phyloP scores from a whole-genome alignment of 2,329 filamentous ascomycete genomes.

The Penicillium sp. region DNA sequence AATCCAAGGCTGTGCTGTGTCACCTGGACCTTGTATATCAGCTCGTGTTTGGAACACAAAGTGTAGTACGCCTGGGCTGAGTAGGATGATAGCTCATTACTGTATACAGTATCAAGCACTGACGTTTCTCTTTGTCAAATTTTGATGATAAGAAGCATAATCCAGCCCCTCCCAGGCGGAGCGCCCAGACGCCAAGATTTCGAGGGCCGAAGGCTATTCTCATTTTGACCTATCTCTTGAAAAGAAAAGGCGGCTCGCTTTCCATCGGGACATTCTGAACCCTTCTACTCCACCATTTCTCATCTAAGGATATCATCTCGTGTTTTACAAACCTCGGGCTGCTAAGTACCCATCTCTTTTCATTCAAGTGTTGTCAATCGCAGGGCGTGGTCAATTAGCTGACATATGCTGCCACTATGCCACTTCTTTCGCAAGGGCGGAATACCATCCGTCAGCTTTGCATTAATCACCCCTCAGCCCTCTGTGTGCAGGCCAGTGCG shows the following conservation, averaged over 20 bases:
- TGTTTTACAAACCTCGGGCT: not conserved
- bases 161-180: not conserved
- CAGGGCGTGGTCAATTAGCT: not conserved
- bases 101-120: constrained; percentile 7
- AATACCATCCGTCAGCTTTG: not conserved
- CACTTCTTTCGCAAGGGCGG: not conserved
- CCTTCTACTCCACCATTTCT: not conserved
- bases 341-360: not conserved
- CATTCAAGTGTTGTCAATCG: not conserved
- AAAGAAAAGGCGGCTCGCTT: constrained; percentile 8
- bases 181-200: constrained; percentile 14
- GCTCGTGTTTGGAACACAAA: not conserved
- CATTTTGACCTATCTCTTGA: not conserved
- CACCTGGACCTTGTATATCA: not conserved
- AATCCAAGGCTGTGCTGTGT: not conserved
- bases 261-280: constrained; percentile 5
- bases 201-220: constrained; percentile 7
- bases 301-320: not conserved
- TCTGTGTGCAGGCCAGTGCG: not conserved
- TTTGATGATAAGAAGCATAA: constrained; percentile 6
- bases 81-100: not conserved
- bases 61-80: not conserved
- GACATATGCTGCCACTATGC: not conserved
- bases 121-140: constrained; percentile 4
- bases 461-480: not conserved